Base-by-base conservation (phyloP, 2,329 filamentous ascomycete genomes). In the Verticillium alfalfae region DNA sequence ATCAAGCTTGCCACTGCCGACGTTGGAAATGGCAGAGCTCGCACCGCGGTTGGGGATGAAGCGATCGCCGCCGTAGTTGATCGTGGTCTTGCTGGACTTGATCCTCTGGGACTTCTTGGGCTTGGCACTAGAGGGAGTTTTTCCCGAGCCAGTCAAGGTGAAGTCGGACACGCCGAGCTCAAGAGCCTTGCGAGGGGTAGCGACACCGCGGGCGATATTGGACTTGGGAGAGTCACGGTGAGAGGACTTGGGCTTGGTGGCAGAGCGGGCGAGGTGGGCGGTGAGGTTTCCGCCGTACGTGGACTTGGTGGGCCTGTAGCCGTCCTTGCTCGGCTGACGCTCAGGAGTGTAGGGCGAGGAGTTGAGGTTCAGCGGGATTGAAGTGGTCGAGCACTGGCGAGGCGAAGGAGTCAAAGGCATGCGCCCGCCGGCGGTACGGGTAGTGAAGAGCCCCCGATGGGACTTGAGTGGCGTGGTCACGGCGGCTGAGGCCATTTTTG, bases 371-470 rank as follows among this genome's bases (percentile, higher is more conserved):
- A 78, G 66, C 13, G 82, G 77, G 60, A 79, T 73, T 49, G 78
- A 80, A 54, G 79, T 77, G 57, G 79, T 81, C 37, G 80, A 77
- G 38, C 81, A 80, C 66, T 88, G 85, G 68, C 88, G 87, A 62
- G 95, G 95, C 62, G 94, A 98, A 37, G 95, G 94, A 4, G 94
- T 97, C 73, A 99, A 81, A 69, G 95, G 93, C 84, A 96, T 93
- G 65, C 95, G 92, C 75, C 93, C 93, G 79, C 94, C 93, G 76
- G 93, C 95, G 74, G 93, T 95, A 75, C 93, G 93, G 69, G 91
- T 87, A 68, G 90, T 93, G 82, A 98, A 97, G 71, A 97, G 85
- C 63, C 93, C 92, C 79, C 90, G 88, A 78, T 97, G 94, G 84
- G 91, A 95, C 85, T 97, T 98, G 75, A 95, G 84, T 64, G 95